Percentiles rank a stretch among this genome's conserved stretches.
These are phyloP conservation scores for Amylocystis lapponica DNA, from an alignment of 768 basidiomycete genomes.

Conservation along the genomic window DNA sequence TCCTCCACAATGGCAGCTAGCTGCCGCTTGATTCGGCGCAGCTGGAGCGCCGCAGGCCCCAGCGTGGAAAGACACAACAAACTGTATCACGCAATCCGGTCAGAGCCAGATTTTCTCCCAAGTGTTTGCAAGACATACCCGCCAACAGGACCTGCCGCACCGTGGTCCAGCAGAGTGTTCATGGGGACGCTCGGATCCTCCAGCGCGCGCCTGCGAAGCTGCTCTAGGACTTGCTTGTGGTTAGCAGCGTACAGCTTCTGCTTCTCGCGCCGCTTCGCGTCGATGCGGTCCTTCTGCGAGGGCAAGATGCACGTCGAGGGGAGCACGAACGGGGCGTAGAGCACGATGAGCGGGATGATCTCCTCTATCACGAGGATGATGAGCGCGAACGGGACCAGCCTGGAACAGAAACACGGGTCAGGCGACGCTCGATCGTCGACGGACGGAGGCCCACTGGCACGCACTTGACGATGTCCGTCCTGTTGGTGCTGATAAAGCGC, in stretches of 20 bases:
- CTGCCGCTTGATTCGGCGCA: conserved; percentile 32
- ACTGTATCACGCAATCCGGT: neutral
- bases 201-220: conserved; percentile 12
- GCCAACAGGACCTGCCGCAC: conserved; percentile 40
- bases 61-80: conserved; percentile 31
- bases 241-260: conserved; percentile 26
- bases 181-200: conserved; percentile 28
- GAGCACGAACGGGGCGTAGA: conserved; percentile 79
- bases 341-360: conserved; percentile 74
- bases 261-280: conserved; percentile 41
- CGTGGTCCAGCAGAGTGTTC: conserved; percentile 24
- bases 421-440: conserved; percentile 6
- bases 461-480: conserved; percentile 68
- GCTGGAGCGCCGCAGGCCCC: conserved; percentile 30
- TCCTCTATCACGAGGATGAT: conserved; percentile 76
- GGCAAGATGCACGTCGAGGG: conserved; percentile 86
- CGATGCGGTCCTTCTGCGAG: conserved; percentile 66
- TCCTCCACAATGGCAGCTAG: conserved; percentile 45
- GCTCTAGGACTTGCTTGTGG: conserved; percentile 15
- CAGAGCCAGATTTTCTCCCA: neutral
- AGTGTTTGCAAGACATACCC: conserved; percentile 53
- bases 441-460: conserved; percentile 7
- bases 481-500: conserved; percentile 62
- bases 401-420: conserved; percentile 24
- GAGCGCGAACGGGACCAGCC: conserved; percentile 74